Conservation (phyloP, 2,329 filamentous ascomycete species). For the Thyridium curvatum region DNA sequence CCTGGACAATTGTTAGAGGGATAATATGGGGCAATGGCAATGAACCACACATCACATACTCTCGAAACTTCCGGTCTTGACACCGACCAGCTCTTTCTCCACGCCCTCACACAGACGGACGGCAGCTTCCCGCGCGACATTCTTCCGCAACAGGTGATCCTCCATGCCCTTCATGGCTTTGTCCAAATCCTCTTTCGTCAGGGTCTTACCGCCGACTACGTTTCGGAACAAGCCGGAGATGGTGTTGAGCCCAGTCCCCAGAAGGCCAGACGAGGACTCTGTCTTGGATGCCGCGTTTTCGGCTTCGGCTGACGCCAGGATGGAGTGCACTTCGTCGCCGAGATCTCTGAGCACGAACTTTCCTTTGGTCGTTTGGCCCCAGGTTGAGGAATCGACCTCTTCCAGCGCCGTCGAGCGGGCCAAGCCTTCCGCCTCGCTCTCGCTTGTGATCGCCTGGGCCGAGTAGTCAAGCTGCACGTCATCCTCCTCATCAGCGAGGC, state of each 20-base stretch:
- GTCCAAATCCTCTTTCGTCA: constrained; percentile 82
- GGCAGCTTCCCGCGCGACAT: constrained; percentile 91
- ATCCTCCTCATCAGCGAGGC: constrained; percentile 77
- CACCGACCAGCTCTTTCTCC: constrained; percentile 80
- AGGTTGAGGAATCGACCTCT: constrained; percentile 69
- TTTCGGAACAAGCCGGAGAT: constrained; percentile 89
- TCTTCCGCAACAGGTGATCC: constrained; percentile 89
- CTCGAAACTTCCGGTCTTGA: constrained; percentile 90
- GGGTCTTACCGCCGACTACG: constrained; percentile 86
- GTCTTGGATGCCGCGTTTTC: constrained; percentile 46
- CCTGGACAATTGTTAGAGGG: constrained; percentile 26
- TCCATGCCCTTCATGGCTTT: constrained; percentile 96
- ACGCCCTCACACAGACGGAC: constrained; percentile 87
- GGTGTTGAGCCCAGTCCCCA: constrained; percentile 74
- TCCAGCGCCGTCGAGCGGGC: constrained; percentile 59
- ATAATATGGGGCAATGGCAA: not conserved
- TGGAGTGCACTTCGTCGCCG: constrained; percentile 87
- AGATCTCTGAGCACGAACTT: constrained; percentile 92
- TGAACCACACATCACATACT: constrained; percentile 29
- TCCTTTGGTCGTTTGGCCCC: constrained; percentile 84
- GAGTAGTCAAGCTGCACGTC: constrained; percentile 87
- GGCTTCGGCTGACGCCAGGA: constrained; percentile 73
- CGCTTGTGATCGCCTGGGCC: constrained; percentile 41
- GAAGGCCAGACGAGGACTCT: constrained; percentile 46
- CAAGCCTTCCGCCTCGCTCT: constrained; percentile 42